These are phyloP conservation scores for Fusarium sp. DNA, from an alignment of 2,329 filamentous ascomycete genomes.

Conservation along the genomic window DNA sequence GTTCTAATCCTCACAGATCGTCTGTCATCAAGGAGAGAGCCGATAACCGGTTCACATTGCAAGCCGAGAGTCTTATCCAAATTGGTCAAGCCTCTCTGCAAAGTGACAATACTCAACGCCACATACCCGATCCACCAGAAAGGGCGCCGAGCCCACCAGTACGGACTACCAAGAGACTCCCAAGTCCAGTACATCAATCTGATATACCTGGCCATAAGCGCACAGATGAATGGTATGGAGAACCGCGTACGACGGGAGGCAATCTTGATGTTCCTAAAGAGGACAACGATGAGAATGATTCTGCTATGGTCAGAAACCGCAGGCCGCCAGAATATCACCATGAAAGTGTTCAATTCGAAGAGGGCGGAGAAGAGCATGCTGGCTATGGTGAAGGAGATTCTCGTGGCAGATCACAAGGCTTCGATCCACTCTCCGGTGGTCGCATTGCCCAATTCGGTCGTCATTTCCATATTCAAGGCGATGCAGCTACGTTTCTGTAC, in stretches of 20 bases:
- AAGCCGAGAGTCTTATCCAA: constrained; percentile 32
- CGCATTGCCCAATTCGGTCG: constrained; percentile 14
- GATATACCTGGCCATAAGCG: constrained; percentile 19
- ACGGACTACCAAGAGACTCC: constrained; percentile 17
- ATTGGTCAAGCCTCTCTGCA: constrained; percentile 33
- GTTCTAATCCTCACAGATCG: background rate
- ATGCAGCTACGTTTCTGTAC: constrained; percentile 34
- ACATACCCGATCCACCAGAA: background rate
- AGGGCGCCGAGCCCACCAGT: constrained; percentile 32
- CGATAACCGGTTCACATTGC: constrained; percentile 25
- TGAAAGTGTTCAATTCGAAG: background rate
- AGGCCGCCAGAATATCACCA: too few relatives aligned
- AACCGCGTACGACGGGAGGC: background rate
- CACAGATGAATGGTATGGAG: constrained; percentile 17
- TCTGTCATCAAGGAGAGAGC: background rate
- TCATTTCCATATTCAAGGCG: constrained; percentile 23
- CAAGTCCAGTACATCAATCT: constrained; percentile 21
- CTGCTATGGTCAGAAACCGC: background rate
- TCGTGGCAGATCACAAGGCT: background rate
- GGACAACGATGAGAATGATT: background rate
- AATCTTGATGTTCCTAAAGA: background rate
- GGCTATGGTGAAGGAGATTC: rapidly evolving
- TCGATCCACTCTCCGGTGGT: background rate
- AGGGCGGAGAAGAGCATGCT: too few relatives aligned
- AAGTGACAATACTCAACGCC: background rate